Conservation (phyloP, 306 rosid genomes). For the Chamaecrista fasciculata region DNA sequence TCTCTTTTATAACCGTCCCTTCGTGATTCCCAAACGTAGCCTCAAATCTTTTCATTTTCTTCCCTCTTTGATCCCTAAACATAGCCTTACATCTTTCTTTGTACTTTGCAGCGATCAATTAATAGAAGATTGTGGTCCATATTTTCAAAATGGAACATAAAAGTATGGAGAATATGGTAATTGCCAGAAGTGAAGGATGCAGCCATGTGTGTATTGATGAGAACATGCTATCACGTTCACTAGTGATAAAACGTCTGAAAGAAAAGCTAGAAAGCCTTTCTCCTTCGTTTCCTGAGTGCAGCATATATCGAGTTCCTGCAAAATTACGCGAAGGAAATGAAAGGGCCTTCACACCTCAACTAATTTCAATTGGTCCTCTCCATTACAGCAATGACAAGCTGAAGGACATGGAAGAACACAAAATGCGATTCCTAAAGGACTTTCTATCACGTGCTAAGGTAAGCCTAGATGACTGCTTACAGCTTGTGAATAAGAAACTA, state of each 20-base stretch:
- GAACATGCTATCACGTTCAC: background rate
- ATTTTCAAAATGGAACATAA: background rate
- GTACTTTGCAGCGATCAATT: background rate
- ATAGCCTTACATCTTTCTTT: background rate
- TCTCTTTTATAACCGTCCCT: too few relatives aligned
- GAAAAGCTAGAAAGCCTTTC: background rate
- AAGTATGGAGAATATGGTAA: background rate
- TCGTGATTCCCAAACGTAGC: too few relatives aligned
- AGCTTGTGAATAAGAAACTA: background rate
- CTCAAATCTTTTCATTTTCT: too few relatives aligned
- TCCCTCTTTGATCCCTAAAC: too few relatives aligned
- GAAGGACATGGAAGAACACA: background rate
- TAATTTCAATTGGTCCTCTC: constrained; percentile 14
- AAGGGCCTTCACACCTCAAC: background rate
- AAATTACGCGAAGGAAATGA: background rate
- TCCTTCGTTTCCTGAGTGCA: background rate
- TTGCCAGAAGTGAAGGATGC: background rate
- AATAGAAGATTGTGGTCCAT: background rate
- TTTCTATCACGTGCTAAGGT: background rate
- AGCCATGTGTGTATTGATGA: background rate
- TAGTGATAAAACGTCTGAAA: background rate
- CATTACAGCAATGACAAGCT: background rate
- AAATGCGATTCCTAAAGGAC: background rate
- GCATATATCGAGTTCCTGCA: constrained; percentile 2
- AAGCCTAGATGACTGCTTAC: background rate